These are phyloP conservation scores for Apiotrichum laibachii DNA, from an alignment of 1,284 basidiomycete species.

Conservation along the genomic window DNA sequence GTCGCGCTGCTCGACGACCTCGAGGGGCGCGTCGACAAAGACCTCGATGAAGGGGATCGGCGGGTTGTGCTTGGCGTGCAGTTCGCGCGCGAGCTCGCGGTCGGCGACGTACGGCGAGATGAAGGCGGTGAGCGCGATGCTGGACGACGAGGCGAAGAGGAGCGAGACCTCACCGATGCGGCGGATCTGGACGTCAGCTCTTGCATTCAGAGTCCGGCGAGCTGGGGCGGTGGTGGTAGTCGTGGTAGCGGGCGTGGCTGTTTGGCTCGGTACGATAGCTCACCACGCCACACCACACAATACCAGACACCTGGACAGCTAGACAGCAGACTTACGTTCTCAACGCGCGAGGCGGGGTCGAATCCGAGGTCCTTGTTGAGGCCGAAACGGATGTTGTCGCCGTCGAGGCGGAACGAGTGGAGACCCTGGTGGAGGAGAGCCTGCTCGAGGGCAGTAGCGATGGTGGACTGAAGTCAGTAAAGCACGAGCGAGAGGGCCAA, in stretches of 20 bases:
- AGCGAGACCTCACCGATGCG: conserved; percentile 97
- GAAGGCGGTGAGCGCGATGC: conserved; percentile 89
- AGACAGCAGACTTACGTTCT: conserved; percentile 61
- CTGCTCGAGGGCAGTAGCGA: conserved; percentile 95
- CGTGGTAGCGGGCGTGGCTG: too few species aligned
- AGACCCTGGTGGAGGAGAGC: conserved; percentile 83
- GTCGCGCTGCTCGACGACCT: conserved; percentile 85
- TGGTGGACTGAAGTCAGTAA: conserved; percentile 72
- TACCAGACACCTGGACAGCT: not conserved
- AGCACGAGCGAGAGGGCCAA: too few species aligned
- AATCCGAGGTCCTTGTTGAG: conserved; percentile 98
- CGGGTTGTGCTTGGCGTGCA: conserved; percentile 65
- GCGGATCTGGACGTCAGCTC: conserved; percentile 60
- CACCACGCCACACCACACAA: not conserved
- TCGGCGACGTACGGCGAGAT: conserved; percentile 96
- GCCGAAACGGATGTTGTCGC: conserved; percentile 95
- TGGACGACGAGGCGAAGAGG: conserved; percentile 84
- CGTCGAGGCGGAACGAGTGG: conserved; percentile 89
- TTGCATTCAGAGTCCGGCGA: not conserved
- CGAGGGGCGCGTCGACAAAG: conserved; percentile 87
- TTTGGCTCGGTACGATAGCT: not conserved
- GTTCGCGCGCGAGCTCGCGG: conserved; percentile 74
- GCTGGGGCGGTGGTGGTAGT: not conserved
- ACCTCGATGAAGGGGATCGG: conserved; percentile 85
- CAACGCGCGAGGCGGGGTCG: conserved; percentile 87